Evolutionary conservation across 1,284 basidiomycete genomes (phyloP).

Genomic region (Naganishia sp.): DNA sequence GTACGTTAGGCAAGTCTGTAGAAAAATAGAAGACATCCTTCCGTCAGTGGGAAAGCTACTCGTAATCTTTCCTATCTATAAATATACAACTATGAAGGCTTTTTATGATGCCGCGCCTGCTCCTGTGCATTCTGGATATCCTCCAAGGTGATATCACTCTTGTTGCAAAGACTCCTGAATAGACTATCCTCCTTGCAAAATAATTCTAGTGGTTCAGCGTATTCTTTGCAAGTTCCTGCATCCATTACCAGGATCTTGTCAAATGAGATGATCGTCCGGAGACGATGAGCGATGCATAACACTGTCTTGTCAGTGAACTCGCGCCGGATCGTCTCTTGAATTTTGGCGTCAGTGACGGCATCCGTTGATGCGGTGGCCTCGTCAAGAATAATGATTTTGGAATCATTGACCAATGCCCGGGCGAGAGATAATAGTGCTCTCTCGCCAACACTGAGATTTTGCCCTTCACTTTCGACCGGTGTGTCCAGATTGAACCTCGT

Average conservation of each 20-base stretch:
- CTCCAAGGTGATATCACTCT: slow-evolving; percentile 53
- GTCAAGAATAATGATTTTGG: slow-evolving; percentile 72
- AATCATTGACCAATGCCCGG: slow-evolving; percentile 74
- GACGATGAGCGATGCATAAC: slow-evolving; percentile 68
- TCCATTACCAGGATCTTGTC: slow-evolving; percentile 52
- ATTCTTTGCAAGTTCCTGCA: slow-evolving; percentile 46
- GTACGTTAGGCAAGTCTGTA: no score
- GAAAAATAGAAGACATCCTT: no score
- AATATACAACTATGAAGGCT: neutral
- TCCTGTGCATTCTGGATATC: slow-evolving; percentile 46
- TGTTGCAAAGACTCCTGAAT: slow-evolving; percentile 55
- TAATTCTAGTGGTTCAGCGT: slow-evolving; percentile 49
- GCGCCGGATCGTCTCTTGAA: slow-evolving; percentile 79
- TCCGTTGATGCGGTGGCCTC: slow-evolving; percentile 70
- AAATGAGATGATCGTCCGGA: slow-evolving; percentile 66
- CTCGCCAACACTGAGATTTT: slow-evolving; percentile 61
- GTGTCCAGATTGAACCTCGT: slow-evolving; percentile 60
- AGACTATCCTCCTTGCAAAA: slow-evolving; percentile 46
- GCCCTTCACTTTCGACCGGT: slow-evolving; percentile 65
- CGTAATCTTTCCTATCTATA: neutral
- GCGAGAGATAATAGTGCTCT: slow-evolving; percentile 78
- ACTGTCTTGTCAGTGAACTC: slow-evolving; percentile 80
- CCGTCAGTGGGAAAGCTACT: neutral
- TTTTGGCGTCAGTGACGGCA: slow-evolving; percentile 75
- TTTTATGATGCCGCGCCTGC: slow-evolving; percentile 15